A percentile compares a stretch with the other conserved stretches of the same genome.
Evolutionary conservation across 176 grass and related monocot species (phyloP).

Genomic region (Metroxylon sagu): DNA sequence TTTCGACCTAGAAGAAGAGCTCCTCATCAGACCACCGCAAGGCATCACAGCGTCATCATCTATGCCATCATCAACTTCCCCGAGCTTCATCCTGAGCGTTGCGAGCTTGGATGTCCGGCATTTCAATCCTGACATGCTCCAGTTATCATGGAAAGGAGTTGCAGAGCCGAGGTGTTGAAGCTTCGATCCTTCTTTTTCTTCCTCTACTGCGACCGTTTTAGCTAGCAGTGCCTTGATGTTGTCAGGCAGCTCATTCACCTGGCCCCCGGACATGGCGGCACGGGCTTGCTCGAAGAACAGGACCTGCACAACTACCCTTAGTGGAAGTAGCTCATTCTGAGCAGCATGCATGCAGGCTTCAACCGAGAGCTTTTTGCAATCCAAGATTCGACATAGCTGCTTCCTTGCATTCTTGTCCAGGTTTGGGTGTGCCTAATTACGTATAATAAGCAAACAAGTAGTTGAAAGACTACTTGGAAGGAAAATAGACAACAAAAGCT

Average conservation of each 20-base stretch:
- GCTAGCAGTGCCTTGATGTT: slow-evolving; percentile 66
- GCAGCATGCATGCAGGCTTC: slow-evolving; percentile 80
- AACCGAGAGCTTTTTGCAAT: slow-evolving; percentile 88
- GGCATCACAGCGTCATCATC: slow-evolving; percentile 51
- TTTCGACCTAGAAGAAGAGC: slow-evolving; percentile 62
- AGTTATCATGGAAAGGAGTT: slow-evolving; percentile 32
- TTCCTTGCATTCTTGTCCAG: slow-evolving; percentile 73
- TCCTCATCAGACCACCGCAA: slow-evolving; percentile 39
- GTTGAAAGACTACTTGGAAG: not conserved
- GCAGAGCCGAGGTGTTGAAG: slow-evolving; percentile 9
- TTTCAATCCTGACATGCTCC: slow-evolving; percentile 56
- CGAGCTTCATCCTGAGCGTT: slow-evolving; percentile 89
- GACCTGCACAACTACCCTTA: slow-evolving; percentile 86
- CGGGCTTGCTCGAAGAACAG: slow-evolving; percentile 96
- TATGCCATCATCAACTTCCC: slow-evolving; percentile 41
- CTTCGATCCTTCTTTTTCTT: slow-evolving; percentile 38
- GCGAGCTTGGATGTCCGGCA: slow-evolving; percentile 60
- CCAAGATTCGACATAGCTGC: slow-evolving; percentile 58
- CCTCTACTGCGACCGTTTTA: slow-evolving; percentile 40
- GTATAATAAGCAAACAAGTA: not conserved
- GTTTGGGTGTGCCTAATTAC: slow-evolving; percentile 52
- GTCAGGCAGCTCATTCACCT: slow-evolving; percentile 36
- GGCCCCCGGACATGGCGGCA: slow-evolving; percentile 34
- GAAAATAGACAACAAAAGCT: not conserved
- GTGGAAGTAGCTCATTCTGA: slow-evolving; percentile 85